A percentile compares a stretch with the other conserved stretches of the same genome.
Evolutionary conservation across 1,284 basidiomycete species (phyloP).

Genomic region (Puccinia coronata): DNA sequence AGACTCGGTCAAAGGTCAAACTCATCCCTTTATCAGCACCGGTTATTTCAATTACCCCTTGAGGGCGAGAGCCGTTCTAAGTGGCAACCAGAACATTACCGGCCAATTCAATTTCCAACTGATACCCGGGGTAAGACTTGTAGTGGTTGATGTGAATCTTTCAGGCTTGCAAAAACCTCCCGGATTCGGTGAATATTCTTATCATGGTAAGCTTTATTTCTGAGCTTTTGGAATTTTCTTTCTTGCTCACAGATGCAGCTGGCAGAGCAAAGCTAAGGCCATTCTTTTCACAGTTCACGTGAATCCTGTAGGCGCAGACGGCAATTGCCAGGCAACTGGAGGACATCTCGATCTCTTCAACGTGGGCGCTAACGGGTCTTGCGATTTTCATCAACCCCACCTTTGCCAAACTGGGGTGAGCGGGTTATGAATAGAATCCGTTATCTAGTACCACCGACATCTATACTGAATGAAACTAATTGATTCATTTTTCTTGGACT

Average conservation of each 20-base stretch:
- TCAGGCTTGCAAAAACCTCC: neutral
- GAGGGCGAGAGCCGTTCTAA: neutral
- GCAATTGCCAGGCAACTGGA: slow-evolving; percentile 6
- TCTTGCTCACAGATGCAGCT: neutral
- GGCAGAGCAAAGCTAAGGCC: neutral
- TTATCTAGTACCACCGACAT: neutral
- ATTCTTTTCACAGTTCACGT: slow-evolving; percentile 14
- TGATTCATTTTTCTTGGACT: neutral
- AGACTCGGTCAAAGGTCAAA: neutral
- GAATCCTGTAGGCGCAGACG: slow-evolving; percentile 21
- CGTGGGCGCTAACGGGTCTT: neutral
- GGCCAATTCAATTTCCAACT: neutral
- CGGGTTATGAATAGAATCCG: no score
- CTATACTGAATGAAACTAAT: neutral
- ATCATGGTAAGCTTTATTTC: slow-evolving; percentile 1
- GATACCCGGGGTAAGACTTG: neutral
- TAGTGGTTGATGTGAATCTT: slow-evolving; percentile 17
- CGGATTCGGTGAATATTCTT: slow-evolving; percentile 1
- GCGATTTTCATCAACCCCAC: slow-evolving; percentile 17
- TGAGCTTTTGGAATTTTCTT: neutral
- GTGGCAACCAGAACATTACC: neutral
- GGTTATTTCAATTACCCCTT: neutral
- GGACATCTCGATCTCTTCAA: slow-evolving; percentile 6
- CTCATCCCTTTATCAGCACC: neutral
- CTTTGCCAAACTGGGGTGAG: slow-evolving; percentile 33